phyloP scores from a whole-genome alignment of 768 basidiomycete species.

The Vararia minispora region DNA sequence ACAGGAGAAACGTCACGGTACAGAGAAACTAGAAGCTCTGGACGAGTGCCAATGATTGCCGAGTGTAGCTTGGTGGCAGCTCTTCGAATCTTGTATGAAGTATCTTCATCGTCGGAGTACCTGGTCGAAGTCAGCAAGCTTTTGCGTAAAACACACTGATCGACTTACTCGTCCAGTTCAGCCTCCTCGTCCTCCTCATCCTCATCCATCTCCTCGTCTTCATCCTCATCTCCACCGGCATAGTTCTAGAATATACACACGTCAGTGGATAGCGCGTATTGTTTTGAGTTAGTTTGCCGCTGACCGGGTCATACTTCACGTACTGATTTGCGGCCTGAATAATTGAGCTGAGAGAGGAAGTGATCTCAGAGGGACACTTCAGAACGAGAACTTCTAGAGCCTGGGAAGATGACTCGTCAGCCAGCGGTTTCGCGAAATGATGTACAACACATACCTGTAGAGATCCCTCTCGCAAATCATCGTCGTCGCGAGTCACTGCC shows the following conservation, averaged over 20 bases:
- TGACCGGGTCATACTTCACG: constrained; percentile 90
- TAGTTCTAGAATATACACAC: constrained; percentile 46
- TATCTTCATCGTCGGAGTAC: constrained; percentile 97
- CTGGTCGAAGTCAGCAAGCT: constrained; percentile 26
- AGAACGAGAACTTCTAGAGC: constrained; percentile 80
- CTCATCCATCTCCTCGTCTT: constrained; percentile 49
- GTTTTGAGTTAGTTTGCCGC: too few relatives aligned
- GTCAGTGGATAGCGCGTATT: too few relatives aligned
- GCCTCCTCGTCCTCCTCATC: constrained; percentile 74
- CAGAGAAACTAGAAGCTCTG: constrained; percentile 69
- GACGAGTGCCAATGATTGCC: constrained; percentile 80
- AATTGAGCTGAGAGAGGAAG: constrained; percentile 57
- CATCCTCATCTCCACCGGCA: constrained; percentile 57
- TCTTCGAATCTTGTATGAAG: constrained; percentile 94
- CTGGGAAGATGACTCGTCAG: constrained; percentile 25
- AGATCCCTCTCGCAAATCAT: constrained; percentile 72
- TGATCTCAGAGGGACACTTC: constrained; percentile 74
- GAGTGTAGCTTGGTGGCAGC: constrained; percentile 85
- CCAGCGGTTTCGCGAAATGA: too few relatives aligned
- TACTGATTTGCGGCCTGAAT: constrained; percentile 61
- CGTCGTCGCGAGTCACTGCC: constrained; percentile 64
- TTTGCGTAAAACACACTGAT: not conserved
- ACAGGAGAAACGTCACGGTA: constrained; percentile 83
- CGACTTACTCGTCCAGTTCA: constrained; percentile 62
- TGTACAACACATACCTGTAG: constrained; percentile 69